These are phyloP conservation scores for Gossypium lobatum DNA, from an alignment of 441 rosid genomes.

Conservation along the genomic window DNA sequence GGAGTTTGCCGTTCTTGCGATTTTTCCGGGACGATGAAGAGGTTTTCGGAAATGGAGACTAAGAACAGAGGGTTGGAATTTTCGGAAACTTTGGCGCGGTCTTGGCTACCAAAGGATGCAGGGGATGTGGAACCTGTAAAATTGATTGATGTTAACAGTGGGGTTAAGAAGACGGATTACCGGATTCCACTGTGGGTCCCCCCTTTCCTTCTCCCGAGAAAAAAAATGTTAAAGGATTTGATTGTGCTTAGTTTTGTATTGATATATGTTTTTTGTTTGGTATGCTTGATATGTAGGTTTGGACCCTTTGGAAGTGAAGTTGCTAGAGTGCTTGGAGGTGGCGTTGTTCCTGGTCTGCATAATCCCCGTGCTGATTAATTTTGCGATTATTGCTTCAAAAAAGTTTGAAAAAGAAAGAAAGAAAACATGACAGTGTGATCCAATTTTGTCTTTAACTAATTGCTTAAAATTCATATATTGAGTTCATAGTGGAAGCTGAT, in stretches of 20 bases:
- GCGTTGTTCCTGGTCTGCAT: conserved; percentile 83
- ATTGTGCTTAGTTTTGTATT: not conserved
- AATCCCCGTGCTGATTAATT: not conserved
- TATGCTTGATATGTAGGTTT: conserved; percentile 36
- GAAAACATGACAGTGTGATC: not conserved
- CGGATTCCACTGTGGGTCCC: conserved; percentile 57
- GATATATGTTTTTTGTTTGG: conserved; percentile 15
- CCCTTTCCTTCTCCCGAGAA: too few species aligned
- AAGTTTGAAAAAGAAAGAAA: not conserved
- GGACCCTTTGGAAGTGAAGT: conserved; percentile 80
- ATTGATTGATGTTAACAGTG: conserved; percentile 53
- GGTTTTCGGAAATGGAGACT: conserved; percentile 33
- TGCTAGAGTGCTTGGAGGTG: conserved; percentile 92
- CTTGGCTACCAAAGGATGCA: conserved; percentile 62
- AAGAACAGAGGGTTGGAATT: conserved; percentile 33
- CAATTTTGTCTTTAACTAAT: not conserved
- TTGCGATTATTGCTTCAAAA: not conserved
- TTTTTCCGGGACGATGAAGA: conserved; percentile 48
- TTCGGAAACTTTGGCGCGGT: conserved; percentile 32
- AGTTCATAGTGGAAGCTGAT: not conserved
- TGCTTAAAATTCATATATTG: not conserved
- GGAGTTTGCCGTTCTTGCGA: conserved; percentile 57
- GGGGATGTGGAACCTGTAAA: conserved; percentile 43
- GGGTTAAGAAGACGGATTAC: conserved; percentile 52
- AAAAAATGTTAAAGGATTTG: not conserved